Evolutionary conservation across 179 eudicot species (phyloP).

Genomic region (Spinacia oleracea): DNA sequence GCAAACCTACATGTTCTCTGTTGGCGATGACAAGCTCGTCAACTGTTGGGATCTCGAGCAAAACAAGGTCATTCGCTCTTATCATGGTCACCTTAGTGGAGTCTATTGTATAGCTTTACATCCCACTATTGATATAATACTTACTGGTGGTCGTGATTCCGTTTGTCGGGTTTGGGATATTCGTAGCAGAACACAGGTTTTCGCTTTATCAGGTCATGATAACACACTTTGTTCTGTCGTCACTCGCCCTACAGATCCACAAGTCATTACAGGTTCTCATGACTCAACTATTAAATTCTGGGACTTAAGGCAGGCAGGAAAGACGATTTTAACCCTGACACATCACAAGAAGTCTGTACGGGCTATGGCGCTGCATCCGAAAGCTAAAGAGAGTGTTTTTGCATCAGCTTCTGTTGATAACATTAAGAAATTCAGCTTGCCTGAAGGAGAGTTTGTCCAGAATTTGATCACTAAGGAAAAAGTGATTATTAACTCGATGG

Average conservation of each 20-base stretch:
- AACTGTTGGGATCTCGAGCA: conserved; percentile 99
- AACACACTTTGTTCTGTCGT: conserved; percentile 94
- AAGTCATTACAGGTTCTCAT: conserved; percentile 95
- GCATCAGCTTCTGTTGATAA: conserved; percentile 98
- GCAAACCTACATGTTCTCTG: conserved; percentile 98
- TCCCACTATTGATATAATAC: conserved; percentile 85
- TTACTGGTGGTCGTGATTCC: conserved; percentile 98
- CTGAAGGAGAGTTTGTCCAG: conserved; percentile 95
- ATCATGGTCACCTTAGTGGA: conserved; percentile 98
- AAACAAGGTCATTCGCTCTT: conserved; percentile 96
- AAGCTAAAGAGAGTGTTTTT: conserved; percentile 84
- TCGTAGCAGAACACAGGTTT: conserved; percentile 84
- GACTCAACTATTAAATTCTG: conserved; percentile 92
- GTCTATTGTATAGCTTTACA: conserved; percentile 93
- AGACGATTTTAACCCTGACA: conserved; percentile 81
- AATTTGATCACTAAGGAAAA: too few species aligned
- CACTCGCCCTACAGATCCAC: conserved; percentile 93
- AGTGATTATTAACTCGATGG: too few species aligned
- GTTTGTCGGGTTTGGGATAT: conserved; percentile 99
- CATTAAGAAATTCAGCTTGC: conserved; percentile 84
- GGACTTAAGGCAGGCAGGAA: conserved; percentile 93
- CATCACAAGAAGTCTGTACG: conserved; percentile 97
- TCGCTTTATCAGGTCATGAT: conserved; percentile 79
- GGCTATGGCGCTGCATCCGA: conserved; percentile 92
- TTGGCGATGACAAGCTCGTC: conserved; percentile 96